Evolutionary conservation across 2,329 filamentous ascomycete species (phyloP), one percentile per base, ranked within the genome.

Genomic region (Fusarium nurragi): DNA sequence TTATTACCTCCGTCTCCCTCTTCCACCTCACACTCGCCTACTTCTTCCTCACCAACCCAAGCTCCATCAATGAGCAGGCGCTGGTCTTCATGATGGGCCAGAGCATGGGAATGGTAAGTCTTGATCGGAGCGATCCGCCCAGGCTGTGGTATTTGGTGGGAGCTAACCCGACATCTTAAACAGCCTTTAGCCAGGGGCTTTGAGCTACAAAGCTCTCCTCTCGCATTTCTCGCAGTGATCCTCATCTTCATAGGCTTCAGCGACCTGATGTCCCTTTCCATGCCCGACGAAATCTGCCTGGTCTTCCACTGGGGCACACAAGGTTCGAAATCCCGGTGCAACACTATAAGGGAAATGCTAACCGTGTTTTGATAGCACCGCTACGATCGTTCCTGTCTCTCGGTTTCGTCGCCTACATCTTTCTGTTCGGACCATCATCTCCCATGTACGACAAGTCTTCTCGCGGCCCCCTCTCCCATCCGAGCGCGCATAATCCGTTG

Each of bases 21-120:
- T 93, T 95, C 81, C 92, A 97, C 79, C 78, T 97, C 66, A 92
- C 91, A 7, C 82, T 95, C 45, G 93, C 89, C 71, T 93, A 90
- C 78, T 92, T 95, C 81, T 90, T 97, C 79, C 83, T 96, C 71
- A 90, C 87, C 38, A 88, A 84, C 57, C 94, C 94, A 7, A 79
- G 81, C 61, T 83, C 86, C 39, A 83, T 97, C 71, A 88, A 91
- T 45, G 90, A 94, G 73, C 92, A 96, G 72, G 88, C 90, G 49
- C 77, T 97, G 21, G 91, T 97, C 44, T 92, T 88, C 69, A 85
- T 97, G 26, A 80, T 97, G 23, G 93, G 93, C 52, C 90, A 96
- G 77, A 88, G 91, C 50, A 91, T 96, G 88, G 87, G 89, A 69
- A 85, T 97, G 75, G 92, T 94, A 83, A 57, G 83, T 34, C 26